A percentile compares a stretch with the other conserved stretches of the same genome.
phyloP scores from a whole-genome alignment of 176 grass and related monocot species.

The Olyra latifolia region DNA sequence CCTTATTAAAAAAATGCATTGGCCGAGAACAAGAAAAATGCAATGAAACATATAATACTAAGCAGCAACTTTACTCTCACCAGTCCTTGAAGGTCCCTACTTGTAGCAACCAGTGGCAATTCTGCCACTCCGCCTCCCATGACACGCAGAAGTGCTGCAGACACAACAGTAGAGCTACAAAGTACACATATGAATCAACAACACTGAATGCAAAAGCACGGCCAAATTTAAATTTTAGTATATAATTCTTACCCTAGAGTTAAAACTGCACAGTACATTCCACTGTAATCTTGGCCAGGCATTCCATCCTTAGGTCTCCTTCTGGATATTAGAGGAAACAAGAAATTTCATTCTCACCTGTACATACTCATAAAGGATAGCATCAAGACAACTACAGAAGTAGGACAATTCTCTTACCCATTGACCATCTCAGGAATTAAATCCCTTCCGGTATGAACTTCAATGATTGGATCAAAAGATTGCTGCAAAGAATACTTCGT shows the following conservation, averaged over 20 bases:
- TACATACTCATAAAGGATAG: background rate
- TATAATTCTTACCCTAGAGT: conserved; percentile 62
- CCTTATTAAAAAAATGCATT: conserved; percentile 14
- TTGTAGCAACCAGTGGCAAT: conserved; percentile 90
- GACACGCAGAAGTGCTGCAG: conserved; percentile 81
- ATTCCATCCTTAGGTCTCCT: conserved; percentile 64
- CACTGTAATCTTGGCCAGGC: conserved; percentile 84
- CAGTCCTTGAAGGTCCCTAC: conserved; percentile 78
- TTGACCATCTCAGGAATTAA: conserved; percentile 92
- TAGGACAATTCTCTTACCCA: conserved; percentile 52
- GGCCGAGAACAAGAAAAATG: background rate
- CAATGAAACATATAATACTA: background rate
- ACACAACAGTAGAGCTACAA: conserved; percentile 74
- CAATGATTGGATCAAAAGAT: conserved; percentile 95
- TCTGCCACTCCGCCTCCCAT: conserved; percentile 88
- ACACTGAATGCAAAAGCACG: background rate
- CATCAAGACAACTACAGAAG: background rate
- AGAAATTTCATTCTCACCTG: conserved; percentile 15
- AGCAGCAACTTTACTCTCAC: conserved; percentile 28
- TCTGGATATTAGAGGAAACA: conserved; percentile 33
- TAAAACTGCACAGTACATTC: conserved; percentile 87
- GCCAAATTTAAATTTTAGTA: conserved; percentile 18
- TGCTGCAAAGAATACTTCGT: conserved; percentile 49
- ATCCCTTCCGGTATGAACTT: conserved; percentile 57
- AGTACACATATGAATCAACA: conserved; percentile 15